Evolutionary conservation across 2,329 filamentous ascomycete species (phyloP), one percentile per base, ranked within the genome.

Genomic region (Aureobasidium subglaciale): DNA sequence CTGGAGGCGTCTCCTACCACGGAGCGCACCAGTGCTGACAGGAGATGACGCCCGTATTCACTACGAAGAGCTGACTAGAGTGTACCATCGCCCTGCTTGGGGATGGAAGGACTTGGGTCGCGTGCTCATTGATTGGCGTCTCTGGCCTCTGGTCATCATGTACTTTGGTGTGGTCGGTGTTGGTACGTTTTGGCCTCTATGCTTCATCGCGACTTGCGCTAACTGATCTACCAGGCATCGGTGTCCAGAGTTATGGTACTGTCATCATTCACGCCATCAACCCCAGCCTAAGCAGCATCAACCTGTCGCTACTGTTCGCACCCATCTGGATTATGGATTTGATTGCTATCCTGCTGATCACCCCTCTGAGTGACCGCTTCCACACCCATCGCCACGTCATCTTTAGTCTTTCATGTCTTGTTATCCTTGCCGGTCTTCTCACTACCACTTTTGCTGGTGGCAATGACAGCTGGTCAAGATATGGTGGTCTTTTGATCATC

Each of bases 151-250:
- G 61, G 79, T 86, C 1, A 67, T 95, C 53, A 96, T 96, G 90
- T 96, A 96, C 72, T 95, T 96, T 72, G 90, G 90, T 18, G 90
- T 96, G 3, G 90, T 96, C 1, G 90, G 90, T 20, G 90, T 95
- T 3, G 90, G 90, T 8, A 42, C 5, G 54, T 41, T 2, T 18
- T 2, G 13, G 13, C 9, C 15, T 25, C 11, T 18, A 1, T 4
- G 4, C 1, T 3, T 8, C 4, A 4, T 2, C 18, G 25, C 34
- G 11, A 15, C 9, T 25, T 18, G 3, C 24, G 22, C 41, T 55
- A 11, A 55, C 20, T 3, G 5, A 11, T 4, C 18, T 25, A 15
- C 2, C 20, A 56, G 54, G 54, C 20, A 95, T 95, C 59, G 90
- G 90, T 41, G 90, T 89, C 0, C 90, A 95, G 71, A 82, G 88